Base-by-base conservation (phyloP, 2,329 filamentous ascomycete genomes). In the Fusarium pseudograminearum region DNA sequence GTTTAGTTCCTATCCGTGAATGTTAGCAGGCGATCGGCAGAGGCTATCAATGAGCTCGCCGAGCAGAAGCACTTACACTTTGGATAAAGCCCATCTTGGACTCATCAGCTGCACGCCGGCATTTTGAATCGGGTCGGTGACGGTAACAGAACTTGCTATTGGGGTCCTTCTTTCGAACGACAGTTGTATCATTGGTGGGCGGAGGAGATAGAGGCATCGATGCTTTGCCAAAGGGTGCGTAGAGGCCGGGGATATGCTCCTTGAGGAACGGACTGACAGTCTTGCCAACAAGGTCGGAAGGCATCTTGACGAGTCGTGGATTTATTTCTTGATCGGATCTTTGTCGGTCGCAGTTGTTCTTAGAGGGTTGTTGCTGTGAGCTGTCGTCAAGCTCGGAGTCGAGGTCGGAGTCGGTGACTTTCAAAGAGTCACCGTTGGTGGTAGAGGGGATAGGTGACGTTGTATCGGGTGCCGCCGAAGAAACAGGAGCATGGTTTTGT, bases 91-190 rank as follows among this genome's bases (percentile, higher is more conserved):
- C 93, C 96, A 99, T 99, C 69, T 96, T 96, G 47, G 91, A 91
- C 82, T 98, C 96, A 81, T 98, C 94, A 61, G 94, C 94, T 67
- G 97, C 93, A 65, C 94, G 89, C 65, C 94, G 87, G 81, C 96
- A 99, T 82, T 98, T 97, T 56, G 95, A 89, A 79, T 98, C 96
- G 4, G 96, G 96, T 56, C 93, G 87, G 80, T 99, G 96, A 58
- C 96, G 90, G 80, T 99, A 99, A 82, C 96, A 99, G 82, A 92
- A 98, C 79, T 93, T 96, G 73, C 93, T 97, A 78, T 94, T 97
- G 36, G 85, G 87, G 67, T 89, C 87, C 74, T 80, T 83, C 46
- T 83, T 81, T 45, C 76, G 81, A 50, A 65, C 77, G 78, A 67
- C 42, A 12, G 73, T 53, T 41, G 70, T 54, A 14, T 72, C 53